Conservation (phyloP, 2,329 filamentous ascomycete species). For the Cordyceps fumosorosea region DNA sequence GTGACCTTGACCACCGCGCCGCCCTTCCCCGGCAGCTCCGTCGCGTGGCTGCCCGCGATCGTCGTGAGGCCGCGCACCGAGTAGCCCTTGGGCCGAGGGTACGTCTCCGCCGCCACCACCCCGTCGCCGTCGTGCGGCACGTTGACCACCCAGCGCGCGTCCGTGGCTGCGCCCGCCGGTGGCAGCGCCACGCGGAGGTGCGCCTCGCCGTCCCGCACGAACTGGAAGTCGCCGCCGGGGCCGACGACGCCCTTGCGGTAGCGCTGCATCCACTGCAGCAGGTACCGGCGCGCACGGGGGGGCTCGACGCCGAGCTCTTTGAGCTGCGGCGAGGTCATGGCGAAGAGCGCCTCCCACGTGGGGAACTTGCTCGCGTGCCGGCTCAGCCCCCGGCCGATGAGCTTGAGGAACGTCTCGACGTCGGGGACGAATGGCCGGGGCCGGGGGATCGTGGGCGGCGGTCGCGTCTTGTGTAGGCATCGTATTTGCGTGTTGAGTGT, state of each 20-base stretch:
- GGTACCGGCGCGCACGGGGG: slow-evolving; percentile 71
- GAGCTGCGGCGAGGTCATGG: slow-evolving; percentile 68
- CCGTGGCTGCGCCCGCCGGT: slow-evolving; percentile 30
- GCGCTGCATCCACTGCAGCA: slow-evolving; percentile 80
- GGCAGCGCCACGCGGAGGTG: slow-evolving; percentile 42
- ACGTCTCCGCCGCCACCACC: slow-evolving; percentile 13
- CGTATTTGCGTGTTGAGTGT: slow-evolving; percentile 27
- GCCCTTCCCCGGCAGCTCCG: slow-evolving; percentile 57
- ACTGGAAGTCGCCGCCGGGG: slow-evolving; percentile 71
- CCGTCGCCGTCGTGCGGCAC: slow-evolving; percentile 40
- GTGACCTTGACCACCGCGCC: slow-evolving; percentile 63
- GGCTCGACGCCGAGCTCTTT: slow-evolving; percentile 82
- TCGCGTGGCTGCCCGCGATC: slow-evolving; percentile 69
- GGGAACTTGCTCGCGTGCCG: slow-evolving; percentile 81
- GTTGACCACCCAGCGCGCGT: slow-evolving; percentile 48
- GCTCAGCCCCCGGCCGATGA: slow-evolving; percentile 83
- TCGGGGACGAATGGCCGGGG: slow-evolving; percentile 85
- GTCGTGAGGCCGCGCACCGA: slow-evolving; percentile 60
- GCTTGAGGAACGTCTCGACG: slow-evolving; percentile 74
- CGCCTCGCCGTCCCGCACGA: slow-evolving; percentile 55
- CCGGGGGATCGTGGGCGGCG: slow-evolving; percentile 45
- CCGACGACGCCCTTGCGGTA: slow-evolving; percentile 74
- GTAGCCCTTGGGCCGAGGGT: slow-evolving; percentile 40
- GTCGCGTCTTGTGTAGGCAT: slow-evolving; percentile 37
- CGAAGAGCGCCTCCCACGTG: slow-evolving; percentile 86